These are phyloP conservation scores for Thalassiosira profunda DNA, from an alignment of 108 stramenopile species.

Conservation along the genomic window DNA sequence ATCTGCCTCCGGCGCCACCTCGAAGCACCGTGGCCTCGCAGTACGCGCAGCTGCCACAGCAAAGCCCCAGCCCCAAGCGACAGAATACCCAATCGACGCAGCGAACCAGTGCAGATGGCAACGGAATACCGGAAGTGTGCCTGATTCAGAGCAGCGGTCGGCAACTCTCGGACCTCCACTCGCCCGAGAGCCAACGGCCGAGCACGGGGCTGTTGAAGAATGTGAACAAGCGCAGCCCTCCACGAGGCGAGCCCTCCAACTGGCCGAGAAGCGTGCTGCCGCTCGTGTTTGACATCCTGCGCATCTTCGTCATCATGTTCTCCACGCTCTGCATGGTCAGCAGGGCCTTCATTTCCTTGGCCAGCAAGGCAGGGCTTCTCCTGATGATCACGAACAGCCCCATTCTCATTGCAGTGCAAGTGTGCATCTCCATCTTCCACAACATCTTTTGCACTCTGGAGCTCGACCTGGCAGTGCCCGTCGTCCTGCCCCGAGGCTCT, in stretches of 20 bases:
- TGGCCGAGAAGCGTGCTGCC: background rate
- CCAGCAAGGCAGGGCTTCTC: slow-evolving; percentile 5
- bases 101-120: background rate
- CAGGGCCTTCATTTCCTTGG: slow-evolving; percentile 19
- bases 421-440: slow-evolving; percentile 22
- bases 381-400: slow-evolving; percentile 22
- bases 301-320: slow-evolving; percentile 20
- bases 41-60: slow-evolving; percentile 2
- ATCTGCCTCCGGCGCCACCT: background rate
- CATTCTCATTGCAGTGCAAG: slow-evolving; percentile 21
- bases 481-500: slow-evolving; percentile 20
- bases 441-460: slow-evolving; percentile 18
- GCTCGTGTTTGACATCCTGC: slow-evolving; percentile 3
- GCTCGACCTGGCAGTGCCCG: slow-evolving; percentile 8
- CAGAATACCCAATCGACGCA: background rate
- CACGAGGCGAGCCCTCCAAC: too few relatives aligned
- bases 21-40: background rate
- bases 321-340: slow-evolving; percentile 16
- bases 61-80: background rate
- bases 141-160: too few relatives aligned
- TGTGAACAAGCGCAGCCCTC: background rate
- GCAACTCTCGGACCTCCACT: background rate
- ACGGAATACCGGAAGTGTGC: slow-evolving; percentile 3
- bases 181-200: background rate
- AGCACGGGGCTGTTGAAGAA: background rate